Evolutionary conservation across 805 yeast genomes (phyloP), one percentile per base, ranked within the genome.

Genomic region (Metschnikowia proteae): DNA sequence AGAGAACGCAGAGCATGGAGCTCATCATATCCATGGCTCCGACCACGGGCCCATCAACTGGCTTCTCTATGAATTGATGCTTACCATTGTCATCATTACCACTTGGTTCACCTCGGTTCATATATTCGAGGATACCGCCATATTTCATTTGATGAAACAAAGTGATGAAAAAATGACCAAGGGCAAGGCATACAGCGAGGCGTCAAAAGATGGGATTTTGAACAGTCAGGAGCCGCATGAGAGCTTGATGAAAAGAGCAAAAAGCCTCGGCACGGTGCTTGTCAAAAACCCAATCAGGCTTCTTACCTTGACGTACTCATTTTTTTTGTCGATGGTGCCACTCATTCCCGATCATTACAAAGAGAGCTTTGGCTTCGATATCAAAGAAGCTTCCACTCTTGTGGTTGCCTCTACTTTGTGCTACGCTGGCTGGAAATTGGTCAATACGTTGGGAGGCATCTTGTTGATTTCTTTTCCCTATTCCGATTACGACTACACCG

Each of bases 401-500:
- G 52, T 68, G 1, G 76, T 78, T 9, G 76, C 83, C 0, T 42
- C 67, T 0, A 52, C 77, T 28, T 66, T 79, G 11, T 72, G 78
- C 52, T 68, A 67, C 43, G 72, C 75, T 50, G 83, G 82, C 0
- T 78, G 81, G 80, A 67, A 63, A 40, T 67, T 82, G 46, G 81
- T 81, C 6, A 71, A 70, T 46, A 65, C 73, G 11, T 63, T 83
- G 11, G 82, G 84, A 0, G 76, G 75, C 3, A 74, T 81, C 7
- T 65, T 83, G 22, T 60, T 83, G 30, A 59, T 83, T 26, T 75
- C 81, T 9, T 79, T 73, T 49, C 87, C 87, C 1, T 67, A 66
- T 30, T 63, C 74, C 2, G 71, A 67, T 46, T 65, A 65, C 48
- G 71, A 70, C 27, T 71, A 67, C 57, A 60, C 60, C 45, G 50